Evolutionary conservation across 2,329 filamentous ascomycete genomes (phyloP).

Genomic region (Chalaropsis thielavioides): DNA sequence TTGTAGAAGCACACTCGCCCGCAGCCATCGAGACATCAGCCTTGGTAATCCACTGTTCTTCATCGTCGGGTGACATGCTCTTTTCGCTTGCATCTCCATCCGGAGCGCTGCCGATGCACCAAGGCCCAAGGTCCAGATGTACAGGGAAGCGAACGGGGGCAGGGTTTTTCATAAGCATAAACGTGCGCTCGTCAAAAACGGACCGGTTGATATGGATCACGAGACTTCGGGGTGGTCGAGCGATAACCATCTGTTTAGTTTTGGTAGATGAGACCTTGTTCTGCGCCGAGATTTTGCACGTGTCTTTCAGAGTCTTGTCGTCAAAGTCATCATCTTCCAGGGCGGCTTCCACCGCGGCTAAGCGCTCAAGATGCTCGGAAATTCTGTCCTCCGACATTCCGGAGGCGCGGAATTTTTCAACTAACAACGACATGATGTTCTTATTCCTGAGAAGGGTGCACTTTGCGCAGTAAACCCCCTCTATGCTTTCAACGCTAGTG

Average conservation of each 20-base stretch:
- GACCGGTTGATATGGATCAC: constrained; percentile 85
- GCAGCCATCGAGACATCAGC: constrained; percentile 62
- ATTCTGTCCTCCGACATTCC: constrained; percentile 34
- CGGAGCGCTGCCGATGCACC: constrained; percentile 55
- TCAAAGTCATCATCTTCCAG: constrained; percentile 70
- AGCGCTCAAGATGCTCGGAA: constrained; percentile 37
- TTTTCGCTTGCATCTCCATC: neutral
- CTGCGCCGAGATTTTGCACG: constrained; percentile 51
- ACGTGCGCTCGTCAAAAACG: constrained; percentile 72
- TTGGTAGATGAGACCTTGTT: constrained; percentile 67
- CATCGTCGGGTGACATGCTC: constrained; percentile 18
- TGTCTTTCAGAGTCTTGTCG: constrained; percentile 47
- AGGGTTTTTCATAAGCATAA: constrained; percentile 68
- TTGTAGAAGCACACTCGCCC: constrained; percentile 35
- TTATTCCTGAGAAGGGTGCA: constrained; percentile 60
- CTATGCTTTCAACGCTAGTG: constrained; percentile 69
- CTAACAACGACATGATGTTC: constrained; percentile 33
- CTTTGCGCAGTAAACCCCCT: constrained; percentile 79
- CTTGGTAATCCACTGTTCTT: constrained; percentile 57
- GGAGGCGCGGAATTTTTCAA: constrained; percentile 21
- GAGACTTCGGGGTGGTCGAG: constrained; percentile 64
- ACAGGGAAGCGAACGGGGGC: constrained; percentile 65
- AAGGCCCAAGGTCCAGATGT: constrained; percentile 61
- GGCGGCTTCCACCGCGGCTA: constrained; percentile 53
- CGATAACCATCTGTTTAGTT: constrained; percentile 76